Percentiles rank a stretch among this genome's conserved stretches.
These are phyloP conservation scores for Fusarium armeniacum DNA, from an alignment of 2,329 filamentous ascomycete genomes.

Conservation along the genomic window DNA sequence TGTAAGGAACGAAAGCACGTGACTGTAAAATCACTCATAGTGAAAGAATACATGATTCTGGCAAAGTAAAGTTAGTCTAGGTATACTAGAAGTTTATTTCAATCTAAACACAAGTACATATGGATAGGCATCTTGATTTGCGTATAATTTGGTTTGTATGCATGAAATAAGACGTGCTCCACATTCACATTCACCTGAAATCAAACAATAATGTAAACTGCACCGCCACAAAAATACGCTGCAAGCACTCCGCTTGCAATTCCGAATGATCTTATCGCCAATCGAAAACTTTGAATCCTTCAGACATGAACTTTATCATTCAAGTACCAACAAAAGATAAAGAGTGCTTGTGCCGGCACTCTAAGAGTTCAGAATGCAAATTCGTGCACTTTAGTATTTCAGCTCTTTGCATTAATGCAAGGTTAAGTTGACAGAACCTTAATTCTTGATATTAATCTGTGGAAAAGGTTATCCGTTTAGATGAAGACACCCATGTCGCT, in stretches of 20 bases:
- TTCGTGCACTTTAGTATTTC: background rate
- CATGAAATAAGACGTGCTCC: constrained; percentile 1
- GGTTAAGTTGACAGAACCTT: background rate
- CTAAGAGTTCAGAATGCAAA: background rate
- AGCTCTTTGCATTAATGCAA: background rate
- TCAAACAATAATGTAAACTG: constrained; percentile 11
- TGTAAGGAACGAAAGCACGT: constrained; percentile 46
- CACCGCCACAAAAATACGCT: constrained; percentile 34
- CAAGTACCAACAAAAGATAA: too few relatives aligned
- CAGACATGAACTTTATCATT: background rate
- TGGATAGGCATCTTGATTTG: background rate
- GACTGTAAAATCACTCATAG: constrained; percentile 7
- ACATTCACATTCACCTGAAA: background rate
- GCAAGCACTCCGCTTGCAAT: background rate
- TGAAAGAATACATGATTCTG: background rate
- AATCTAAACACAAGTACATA: background rate
- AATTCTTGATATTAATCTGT: background rate
- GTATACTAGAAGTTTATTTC: background rate
- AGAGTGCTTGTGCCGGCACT: background rate
- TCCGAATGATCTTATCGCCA: constrained; percentile 22
- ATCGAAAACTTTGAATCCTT: constrained; percentile 11
- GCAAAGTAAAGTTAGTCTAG: background rate
- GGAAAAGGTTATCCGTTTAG: constrained; percentile 4
- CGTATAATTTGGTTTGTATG: background rate
- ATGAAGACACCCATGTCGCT: constrained; percentile 4